A percentile compares a stretch with the other conserved stretches of the same genome.
Evolutionary conservation across 805 yeast species (phyloP).

Genomic region (Clavispora phyllophila): DNA sequence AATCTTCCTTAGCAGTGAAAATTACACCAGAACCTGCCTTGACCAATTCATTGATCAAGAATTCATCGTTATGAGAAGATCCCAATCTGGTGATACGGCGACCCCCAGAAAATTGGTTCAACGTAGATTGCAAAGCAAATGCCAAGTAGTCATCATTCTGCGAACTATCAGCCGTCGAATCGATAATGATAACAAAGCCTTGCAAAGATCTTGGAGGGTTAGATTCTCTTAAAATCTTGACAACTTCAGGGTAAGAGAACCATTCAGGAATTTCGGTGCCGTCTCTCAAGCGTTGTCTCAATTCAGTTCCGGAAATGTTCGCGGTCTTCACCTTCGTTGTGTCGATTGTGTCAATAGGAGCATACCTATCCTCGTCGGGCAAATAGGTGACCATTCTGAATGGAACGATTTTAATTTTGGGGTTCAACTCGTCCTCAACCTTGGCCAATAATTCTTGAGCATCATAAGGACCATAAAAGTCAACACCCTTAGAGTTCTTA

Average conservation of each 20-base stretch:
- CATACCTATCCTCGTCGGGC: slow-evolving; percentile 92
- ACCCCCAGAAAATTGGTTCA: slow-evolving; percentile 83
- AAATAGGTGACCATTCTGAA: slow-evolving; percentile 95
- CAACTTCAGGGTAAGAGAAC: slow-evolving; percentile 97
- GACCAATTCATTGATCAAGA: slow-evolving; percentile 68
- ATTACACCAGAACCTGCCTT: slow-evolving; percentile 93
- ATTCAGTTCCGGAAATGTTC: slow-evolving; percentile 91
- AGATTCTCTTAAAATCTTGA: slow-evolving; percentile 79
- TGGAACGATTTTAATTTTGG: slow-evolving; percentile 78
- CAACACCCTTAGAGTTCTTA: slow-evolving; percentile 76
- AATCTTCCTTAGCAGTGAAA: slow-evolving; percentile 39
- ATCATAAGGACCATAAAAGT: slow-evolving; percentile 95
- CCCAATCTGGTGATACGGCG: slow-evolving; percentile 65
- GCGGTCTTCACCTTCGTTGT: slow-evolving; percentile 68
- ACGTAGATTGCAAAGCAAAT: slow-evolving; percentile 81
- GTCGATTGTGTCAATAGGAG: slow-evolving; percentile 90
- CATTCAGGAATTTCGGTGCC: slow-evolving; percentile 91
- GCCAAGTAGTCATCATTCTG: slow-evolving; percentile 46
- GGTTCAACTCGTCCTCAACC: slow-evolving; percentile 66
- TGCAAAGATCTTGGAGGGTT: slow-evolving; percentile 89
- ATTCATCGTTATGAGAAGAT: slow-evolving; percentile 43
- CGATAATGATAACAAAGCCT: slow-evolving; percentile 75
- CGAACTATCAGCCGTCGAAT: slow-evolving; percentile 55
- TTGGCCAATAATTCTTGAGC: slow-evolving; percentile 85
- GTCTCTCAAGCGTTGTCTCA: slow-evolving; percentile 78